Base-by-base conservation (phyloP, 2,329 filamentous ascomycete genomes). In the Talaromyces verruculosus region DNA sequence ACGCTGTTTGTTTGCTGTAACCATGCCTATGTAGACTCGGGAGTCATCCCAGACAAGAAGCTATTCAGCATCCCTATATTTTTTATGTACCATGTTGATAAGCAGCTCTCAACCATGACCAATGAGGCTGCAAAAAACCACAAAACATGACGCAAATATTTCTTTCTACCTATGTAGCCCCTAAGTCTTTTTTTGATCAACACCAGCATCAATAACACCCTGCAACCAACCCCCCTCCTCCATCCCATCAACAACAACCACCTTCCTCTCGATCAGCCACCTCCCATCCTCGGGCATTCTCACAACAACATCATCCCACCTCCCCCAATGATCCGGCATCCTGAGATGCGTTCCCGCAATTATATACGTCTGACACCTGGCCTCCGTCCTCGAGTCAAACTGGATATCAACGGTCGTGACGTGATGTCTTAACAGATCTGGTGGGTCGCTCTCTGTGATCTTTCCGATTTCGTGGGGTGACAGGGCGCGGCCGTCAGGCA, bases 301-400 rank as follows among this genome's bases (percentile, higher is more conserved):
- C 17, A 55, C 30, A 35, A 63, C 15, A 1, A 53, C 45, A 62
- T 51, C 60, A 30, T 55, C 61, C 41, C 47, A 55, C 17, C 22
- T 49, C 10, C 49, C 61, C 61, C 22, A 45, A 41, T 63, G 61
- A 45, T 43, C 61, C 19, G 61, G 47, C 35, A 63, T 30, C 33
- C 33, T 57, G n/a, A 63, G 22, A 63, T 43, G 61, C n/a, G 61
- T 55, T 4, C 61, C 47, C 49, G 61, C 45, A 7, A 63, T 45
- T 17, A 63, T 3, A 45, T 45, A 57, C 17, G 33, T 63, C 17
- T 63, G 35, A 37, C 17, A n/a, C n/a, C 13, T 49, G 5, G 61
- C 61, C 49, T 30, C 25, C 28, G 7, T 30, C 15, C 6, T 30
- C 25, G 15, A 53, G 19, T 30, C 49, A 33, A 53, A 53, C 13